Conservation (phyloP, 2,329 filamentous ascomycete species). For the Alternaria hordeiaustralica region DNA sequence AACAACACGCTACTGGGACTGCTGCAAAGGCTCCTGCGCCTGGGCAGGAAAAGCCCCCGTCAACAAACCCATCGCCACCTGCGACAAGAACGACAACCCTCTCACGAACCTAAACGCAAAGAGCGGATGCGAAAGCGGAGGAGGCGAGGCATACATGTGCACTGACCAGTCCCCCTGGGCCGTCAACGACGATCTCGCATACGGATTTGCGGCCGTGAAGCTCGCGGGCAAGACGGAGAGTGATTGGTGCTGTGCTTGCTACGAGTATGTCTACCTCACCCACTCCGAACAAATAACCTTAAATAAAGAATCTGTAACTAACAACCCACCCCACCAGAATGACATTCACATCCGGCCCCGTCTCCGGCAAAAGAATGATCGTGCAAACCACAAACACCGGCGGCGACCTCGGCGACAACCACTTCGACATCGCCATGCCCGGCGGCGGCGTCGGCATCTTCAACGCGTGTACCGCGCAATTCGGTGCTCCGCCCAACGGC, state of each 20-base stretch:
- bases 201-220: constrained; percentile 69
- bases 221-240: constrained; percentile 62
- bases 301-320: not conserved
- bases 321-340: constrained; percentile 41
- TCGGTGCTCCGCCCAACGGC: constrained; percentile 40
- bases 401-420: constrained; percentile 44
- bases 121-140: constrained; percentile 62
- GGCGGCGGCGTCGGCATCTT: constrained; percentile 47
- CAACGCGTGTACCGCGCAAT: constrained; percentile 44
- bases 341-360: constrained; percentile 64
- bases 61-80: constrained; percentile 60
- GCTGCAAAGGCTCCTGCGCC: constrained; percentile 73
- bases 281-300: not conserved
- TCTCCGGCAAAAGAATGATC: constrained; percentile 66
- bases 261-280: constrained; percentile 50
- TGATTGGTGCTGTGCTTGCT: constrained; percentile 71
- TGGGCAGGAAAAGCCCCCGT: constrained; percentile 65
- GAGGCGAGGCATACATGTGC: constrained; percentile 62
- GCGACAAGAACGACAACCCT: constrained; percentile 63
- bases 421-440: constrained; percentile 49
- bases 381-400: constrained; percentile 70
- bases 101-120: constrained; percentile 58
- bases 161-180: constrained; percentile 68
- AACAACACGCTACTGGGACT: constrained; percentile 59
- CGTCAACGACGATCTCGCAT: constrained; percentile 63